These are phyloP conservation scores for Poa pratensis DNA, from an alignment of 176 grass and related monocot species.

Conservation along the genomic window DNA sequence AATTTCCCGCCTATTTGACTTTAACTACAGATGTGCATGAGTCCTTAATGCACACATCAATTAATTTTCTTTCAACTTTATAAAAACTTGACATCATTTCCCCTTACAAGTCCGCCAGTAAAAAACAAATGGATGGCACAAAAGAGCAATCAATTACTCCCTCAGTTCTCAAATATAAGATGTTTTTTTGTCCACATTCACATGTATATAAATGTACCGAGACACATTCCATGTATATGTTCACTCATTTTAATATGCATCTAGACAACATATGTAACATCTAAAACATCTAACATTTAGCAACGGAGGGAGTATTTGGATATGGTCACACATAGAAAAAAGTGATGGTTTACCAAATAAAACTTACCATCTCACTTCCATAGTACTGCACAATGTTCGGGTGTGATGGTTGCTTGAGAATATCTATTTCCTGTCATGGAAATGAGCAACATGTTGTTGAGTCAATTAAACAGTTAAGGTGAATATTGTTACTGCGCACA, in stretches of 20 bases:
- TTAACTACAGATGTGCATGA: slow-evolving; percentile 11
- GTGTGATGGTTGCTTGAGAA: slow-evolving; percentile 86
- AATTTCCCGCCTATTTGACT: background rate
- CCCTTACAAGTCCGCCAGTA: background rate
- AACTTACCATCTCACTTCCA: slow-evolving; percentile 83
- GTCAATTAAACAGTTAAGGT: slow-evolving; percentile 14
- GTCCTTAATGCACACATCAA: slow-evolving; percentile 9
- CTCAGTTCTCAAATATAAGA: no score
- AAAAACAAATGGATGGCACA: background rate
- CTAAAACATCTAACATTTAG: no score
- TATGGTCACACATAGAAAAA: slow-evolving; percentile 24
- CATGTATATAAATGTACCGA: no score
- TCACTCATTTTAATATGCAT: no score
- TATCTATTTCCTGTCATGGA: slow-evolving; percentile 75
- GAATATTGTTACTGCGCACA: slow-evolving; percentile 1
- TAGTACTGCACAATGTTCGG: slow-evolving; percentile 96
- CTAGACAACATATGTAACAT: no score
- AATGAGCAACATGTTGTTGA: slow-evolving; percentile 38
- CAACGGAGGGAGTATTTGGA: no score
- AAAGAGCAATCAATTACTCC: slow-evolving; percentile 11
- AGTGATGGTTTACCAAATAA: slow-evolving; percentile 23
- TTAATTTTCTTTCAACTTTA: background rate
- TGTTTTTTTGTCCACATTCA: no score
- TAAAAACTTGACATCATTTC: background rate
- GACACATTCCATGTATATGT: no score